A percentile compares a stretch with the other conserved stretches of the same genome.
phyloP scores from a whole-genome alignment of 257 asterid genomes.

The Jacaranda copaia region DNA sequence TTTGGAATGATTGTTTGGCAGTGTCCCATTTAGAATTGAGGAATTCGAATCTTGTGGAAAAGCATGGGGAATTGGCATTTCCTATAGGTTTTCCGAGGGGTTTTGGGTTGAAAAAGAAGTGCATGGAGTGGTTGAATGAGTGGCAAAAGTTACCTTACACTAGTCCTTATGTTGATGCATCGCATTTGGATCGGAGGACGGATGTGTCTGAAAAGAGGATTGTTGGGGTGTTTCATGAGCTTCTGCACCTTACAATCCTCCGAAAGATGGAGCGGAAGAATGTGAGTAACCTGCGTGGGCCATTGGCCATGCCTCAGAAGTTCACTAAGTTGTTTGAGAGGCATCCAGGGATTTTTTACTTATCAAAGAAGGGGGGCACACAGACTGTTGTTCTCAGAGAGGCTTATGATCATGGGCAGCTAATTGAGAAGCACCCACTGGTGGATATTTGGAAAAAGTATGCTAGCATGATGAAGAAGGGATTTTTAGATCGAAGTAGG shows the following conservation, averaged over 20 bases:
- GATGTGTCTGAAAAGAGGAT: slow-evolving; percentile 89
- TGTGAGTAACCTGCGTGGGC: slow-evolving; percentile 81
- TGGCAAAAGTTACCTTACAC: slow-evolving; percentile 93
- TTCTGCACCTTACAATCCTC: slow-evolving; percentile 74
- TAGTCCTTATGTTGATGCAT: slow-evolving; percentile 73
- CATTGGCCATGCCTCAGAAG: slow-evolving; percentile 81
- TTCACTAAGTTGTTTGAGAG: slow-evolving; percentile 89
- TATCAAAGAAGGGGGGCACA: slow-evolving; percentile 73
- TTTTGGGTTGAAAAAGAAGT: slow-evolving; percentile 84
- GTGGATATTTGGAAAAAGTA: slow-evolving; percentile 65
- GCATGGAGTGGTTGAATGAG: slow-evolving; percentile 87
- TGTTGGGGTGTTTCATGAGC: slow-evolving; percentile 94
- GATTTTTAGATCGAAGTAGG: slow-evolving; percentile 72
- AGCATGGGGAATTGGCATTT: slow-evolving; percentile 54
- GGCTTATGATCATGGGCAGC: slow-evolving; percentile 68
- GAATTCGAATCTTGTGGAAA: slow-evolving; percentile 35
- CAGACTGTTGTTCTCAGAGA: slow-evolving; percentile 90
- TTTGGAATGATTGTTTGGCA: slow-evolving; percentile 69
- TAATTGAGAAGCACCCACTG: slow-evolving; percentile 76
- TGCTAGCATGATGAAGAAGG: slow-evolving; percentile 70
- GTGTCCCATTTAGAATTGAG: slow-evolving; percentile 68
- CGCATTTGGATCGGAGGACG: slow-evolving; percentile 80
- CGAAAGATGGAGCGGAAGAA: slow-evolving; percentile 69
- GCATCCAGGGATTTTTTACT: slow-evolving; percentile 88
- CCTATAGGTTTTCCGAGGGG: slow-evolving; percentile 87